Evolutionary conservation across 495 filamentous ascomycete genomes (phyloP), one percentile per base, ranked within the genome.

Genomic region (Aspergillus steynii): DNA sequence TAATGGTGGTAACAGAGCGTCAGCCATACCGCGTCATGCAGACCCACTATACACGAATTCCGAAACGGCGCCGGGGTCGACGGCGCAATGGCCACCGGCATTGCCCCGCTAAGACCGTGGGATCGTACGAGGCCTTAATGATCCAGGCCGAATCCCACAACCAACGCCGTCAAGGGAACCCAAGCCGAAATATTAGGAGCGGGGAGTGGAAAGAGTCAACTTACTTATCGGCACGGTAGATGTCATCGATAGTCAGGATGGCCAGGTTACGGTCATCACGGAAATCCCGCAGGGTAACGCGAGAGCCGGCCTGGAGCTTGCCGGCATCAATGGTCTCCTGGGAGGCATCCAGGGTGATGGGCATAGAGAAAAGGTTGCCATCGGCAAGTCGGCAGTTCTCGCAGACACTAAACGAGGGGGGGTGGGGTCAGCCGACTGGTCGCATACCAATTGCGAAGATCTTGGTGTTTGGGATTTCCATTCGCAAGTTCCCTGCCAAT

Each of bases 141-240:
- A 49, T 7, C 6, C 15, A 27, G 15, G 26, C 26, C 47, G 6
- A 2, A 49, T 14, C 6, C n/a, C 47, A 27, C 26, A 14, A n/a
- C 47, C 47, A 49, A 12, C 47, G 6, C 15, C 7, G 47, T 37
- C 8, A 52, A 20, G 27, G 53, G 29, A 26, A 29, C 15, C 47
- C 50, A 29, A 7, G 48, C 29, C 28, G 27, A 32, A 29, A 32
- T 9, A 45, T 31, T 47, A 28, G n/a, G 52, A 25, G 20, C 20
- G 20, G 61, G 56, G 49, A 61, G 58, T 37, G 51, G 46, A 56
- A 55, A 37, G 8, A 26, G 26, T 12, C 14, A 47, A 77, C 87
- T 79, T 84, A 96, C 95, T 98, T 98, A 80, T 99, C 87, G 46
- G 95, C 93, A 77, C 87, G 88, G 83, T 99, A 99, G 65, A 99